These are phyloP conservation scores for Puccinia horiana DNA, from an alignment of 1,284 basidiomycete genomes.

Conservation along the genomic window DNA sequence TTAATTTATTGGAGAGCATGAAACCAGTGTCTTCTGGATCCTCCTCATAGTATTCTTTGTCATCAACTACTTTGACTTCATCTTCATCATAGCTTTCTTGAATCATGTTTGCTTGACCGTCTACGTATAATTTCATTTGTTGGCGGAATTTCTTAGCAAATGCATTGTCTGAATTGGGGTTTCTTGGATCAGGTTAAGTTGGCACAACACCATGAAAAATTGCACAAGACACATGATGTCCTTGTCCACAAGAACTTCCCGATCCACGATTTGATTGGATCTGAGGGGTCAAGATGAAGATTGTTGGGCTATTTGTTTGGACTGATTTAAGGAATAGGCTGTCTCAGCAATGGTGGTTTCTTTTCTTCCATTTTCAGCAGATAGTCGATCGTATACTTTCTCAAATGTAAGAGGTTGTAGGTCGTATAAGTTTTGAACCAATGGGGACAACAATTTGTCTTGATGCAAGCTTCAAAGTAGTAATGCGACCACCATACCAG, in stretches of 20 bases:
- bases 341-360: neutral
- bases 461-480: neutral
- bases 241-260: neutral
- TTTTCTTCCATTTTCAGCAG: neutral
- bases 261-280: neutral
- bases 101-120: neutral
- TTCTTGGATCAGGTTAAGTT: neutral
- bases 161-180: neutral
- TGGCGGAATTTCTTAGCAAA: neutral
- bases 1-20: neutral
- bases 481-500: neutral
- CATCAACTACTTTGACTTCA: neutral
- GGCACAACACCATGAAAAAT: neutral
- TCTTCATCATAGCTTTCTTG: neutral
- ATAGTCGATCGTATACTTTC: neutral
- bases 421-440: constrained; percentile 15
- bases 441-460: neutral
- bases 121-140: neutral
- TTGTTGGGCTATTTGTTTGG: neutral
- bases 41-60: neutral
- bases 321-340: neutral
- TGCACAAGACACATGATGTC: neutral
- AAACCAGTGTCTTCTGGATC: neutral
- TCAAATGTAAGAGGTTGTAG: neutral
- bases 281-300: no score